Evolutionary conservation across 352 stramenopile species (phyloP).

Genomic region (Phytopythium chamaehyphon): DNA sequence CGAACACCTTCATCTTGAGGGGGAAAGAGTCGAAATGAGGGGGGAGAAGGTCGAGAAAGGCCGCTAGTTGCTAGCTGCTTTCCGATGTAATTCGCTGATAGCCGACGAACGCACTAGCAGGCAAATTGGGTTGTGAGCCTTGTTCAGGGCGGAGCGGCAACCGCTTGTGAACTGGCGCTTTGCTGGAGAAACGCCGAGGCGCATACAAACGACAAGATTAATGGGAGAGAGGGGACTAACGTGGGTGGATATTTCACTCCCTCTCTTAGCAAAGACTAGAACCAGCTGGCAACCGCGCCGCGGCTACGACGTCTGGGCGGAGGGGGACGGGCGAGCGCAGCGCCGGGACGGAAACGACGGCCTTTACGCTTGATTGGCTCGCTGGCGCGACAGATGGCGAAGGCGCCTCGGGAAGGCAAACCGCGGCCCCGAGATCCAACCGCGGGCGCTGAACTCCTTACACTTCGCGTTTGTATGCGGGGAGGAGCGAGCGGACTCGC

Average conservation of each 20-base stretch:
- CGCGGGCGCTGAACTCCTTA: background rate
- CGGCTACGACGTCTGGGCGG: background rate
- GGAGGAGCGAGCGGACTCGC: too few relatives aligned
- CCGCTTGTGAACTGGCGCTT: too few relatives aligned
- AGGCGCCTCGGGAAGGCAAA: background rate
- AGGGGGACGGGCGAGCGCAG: background rate
- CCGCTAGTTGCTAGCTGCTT: background rate
- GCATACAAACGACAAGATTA: background rate
- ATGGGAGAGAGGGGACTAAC: background rate
- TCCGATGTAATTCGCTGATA: slow-evolving; percentile 24
- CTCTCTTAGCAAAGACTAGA: background rate
- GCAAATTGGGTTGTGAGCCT: slow-evolving; percentile 41
- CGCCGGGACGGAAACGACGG: background rate
- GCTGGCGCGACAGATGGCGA: slow-evolving; percentile 1
- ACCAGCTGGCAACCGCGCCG: background rate
- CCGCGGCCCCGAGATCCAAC: slow-evolving; percentile 1
- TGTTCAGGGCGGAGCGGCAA: too few relatives aligned
- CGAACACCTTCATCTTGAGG: slow-evolving; percentile 29
- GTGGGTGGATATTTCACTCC: background rate
- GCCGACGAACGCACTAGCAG: slow-evolving; percentile 19
- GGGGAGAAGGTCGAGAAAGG: background rate
- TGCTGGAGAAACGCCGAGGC: too few relatives aligned
- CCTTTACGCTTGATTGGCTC: background rate
- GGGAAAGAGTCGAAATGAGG: background rate
- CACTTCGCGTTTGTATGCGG: background rate